Evolutionary conservation across 306 rosid genomes (phyloP).

Genomic region (Potentilla sterilis): DNA sequence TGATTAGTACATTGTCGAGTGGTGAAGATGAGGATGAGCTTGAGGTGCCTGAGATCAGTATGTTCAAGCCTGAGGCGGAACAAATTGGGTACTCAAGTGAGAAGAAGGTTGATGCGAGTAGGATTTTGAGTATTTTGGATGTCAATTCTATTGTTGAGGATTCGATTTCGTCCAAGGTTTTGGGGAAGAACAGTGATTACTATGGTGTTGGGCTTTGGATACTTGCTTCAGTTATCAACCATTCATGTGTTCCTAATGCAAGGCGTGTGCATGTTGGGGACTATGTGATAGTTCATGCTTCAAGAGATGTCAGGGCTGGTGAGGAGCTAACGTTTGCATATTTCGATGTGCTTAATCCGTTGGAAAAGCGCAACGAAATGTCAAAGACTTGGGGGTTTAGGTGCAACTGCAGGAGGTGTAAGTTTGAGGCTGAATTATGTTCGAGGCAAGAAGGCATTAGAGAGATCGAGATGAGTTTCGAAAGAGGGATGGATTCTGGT

Average conservation of each 20-base stretch:
- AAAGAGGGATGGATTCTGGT: slow-evolving; percentile 62
- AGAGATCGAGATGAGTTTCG: slow-evolving; percentile 68
- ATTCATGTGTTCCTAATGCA: slow-evolving; percentile 72
- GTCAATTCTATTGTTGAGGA: slow-evolving; percentile 79
- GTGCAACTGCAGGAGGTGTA: slow-evolving; percentile 77
- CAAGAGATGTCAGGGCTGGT: slow-evolving; percentile 74
- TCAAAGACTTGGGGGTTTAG: slow-evolving; percentile 68
- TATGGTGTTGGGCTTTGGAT: slow-evolving; percentile 86
- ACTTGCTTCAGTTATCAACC: slow-evolving; percentile 72
- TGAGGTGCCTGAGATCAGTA: slow-evolving; percentile 55
- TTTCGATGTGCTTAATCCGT: slow-evolving; percentile 48
- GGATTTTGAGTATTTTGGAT: slow-evolving; percentile 58
- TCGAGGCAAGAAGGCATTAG: slow-evolving; percentile 52
- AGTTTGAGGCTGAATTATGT: slow-evolving; percentile 53
- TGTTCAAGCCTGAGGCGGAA: slow-evolving; percentile 51
- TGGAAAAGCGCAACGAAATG: slow-evolving; percentile 55
- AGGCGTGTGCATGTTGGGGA: slow-evolving; percentile 82
- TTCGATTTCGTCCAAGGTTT: slow-evolving; percentile 58
- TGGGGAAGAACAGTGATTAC: slow-evolving; percentile 65
- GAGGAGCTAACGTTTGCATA: slow-evolving; percentile 81
- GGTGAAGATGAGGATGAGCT: slow-evolving; percentile 72
- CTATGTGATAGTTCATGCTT: slow-evolving; percentile 66
- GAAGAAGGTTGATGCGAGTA: slow-evolving; percentile 40
- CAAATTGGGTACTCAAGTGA: not conserved
- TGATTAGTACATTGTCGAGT: slow-evolving; percentile 53